Evolutionary conservation across 202 grass and related monocot species (phyloP).

Genomic region (Dendrocalamus latiflorus): DNA sequence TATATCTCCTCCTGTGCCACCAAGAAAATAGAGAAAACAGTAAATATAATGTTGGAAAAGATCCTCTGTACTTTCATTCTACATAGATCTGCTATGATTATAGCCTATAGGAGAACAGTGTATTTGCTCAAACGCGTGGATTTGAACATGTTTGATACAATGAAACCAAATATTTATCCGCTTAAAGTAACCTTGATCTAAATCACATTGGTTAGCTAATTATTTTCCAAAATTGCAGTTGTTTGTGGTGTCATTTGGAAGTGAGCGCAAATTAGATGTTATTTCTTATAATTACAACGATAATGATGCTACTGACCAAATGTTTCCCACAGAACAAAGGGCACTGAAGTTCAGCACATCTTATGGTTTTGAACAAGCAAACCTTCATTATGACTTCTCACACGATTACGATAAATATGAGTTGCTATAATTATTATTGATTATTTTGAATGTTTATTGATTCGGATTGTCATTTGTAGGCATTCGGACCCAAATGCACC

Average conservation of each 20-base stretch:
- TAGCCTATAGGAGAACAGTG: background rate
- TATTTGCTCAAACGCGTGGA: background rate
- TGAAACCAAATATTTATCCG: background rate
- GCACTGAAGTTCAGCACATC: background rate
- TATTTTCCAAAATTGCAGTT: background rate
- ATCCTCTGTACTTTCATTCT: background rate
- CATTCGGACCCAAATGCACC: background rate
- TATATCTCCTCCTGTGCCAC: conserved; percentile 82
- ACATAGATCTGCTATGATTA: background rate
- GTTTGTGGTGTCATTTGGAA: background rate
- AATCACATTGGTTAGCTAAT: background rate
- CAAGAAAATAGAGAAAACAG: background rate
- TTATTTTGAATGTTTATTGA: background rate
- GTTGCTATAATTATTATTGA: background rate
- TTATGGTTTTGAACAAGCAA: background rate
- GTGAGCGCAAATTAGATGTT: background rate
- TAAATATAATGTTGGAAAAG: background rate
- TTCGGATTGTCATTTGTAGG: background rate
- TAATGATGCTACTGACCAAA: background rate
- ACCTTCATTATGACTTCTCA: background rate
- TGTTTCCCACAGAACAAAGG: background rate
- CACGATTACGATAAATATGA: background rate
- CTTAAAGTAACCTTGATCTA: background rate
- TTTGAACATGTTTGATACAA: background rate
- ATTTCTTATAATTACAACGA: background rate